These are phyloP conservation scores for Lyophyllum atratum DNA, from an alignment of 768 basidiomycete species.

Conservation along the genomic window DNA sequence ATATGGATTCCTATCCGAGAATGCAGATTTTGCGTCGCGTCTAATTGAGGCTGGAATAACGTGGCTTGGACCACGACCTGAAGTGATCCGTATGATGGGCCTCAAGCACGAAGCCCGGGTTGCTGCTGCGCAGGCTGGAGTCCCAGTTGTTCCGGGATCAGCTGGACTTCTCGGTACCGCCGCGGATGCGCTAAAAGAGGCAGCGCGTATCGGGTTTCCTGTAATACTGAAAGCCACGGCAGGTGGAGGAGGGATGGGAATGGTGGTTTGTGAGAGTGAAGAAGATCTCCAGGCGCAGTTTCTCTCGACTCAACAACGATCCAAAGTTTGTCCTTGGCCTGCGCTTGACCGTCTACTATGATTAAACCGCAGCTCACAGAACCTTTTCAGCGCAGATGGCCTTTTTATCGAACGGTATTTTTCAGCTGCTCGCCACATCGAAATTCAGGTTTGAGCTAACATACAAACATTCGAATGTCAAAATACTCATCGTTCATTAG, in stretches of 20 bases:
- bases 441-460: conserved; percentile 50
- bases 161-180: conserved; percentile 43
- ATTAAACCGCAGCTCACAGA: conserved; percentile 24
- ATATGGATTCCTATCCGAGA: conserved; percentile 69
- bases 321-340: conserved; percentile 38
- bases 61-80: conserved; percentile 58
- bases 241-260: conserved; percentile 72
- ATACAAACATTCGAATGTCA: background rate
- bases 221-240: conserved; percentile 70
- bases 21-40: conserved; percentile 51
- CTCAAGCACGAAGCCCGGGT: conserved; percentile 60
- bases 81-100: conserved; percentile 56
- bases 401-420: conserved; percentile 66
- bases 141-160: conserved; percentile 61
- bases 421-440: conserved; percentile 58
- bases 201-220: conserved; percentile 52
- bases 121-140: conserved; percentile 45
- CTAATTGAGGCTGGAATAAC: conserved; percentile 50
- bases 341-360: background rate
- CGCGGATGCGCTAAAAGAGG: conserved; percentile 42
- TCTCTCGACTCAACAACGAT: conserved; percentile 37
- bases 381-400: conserved; percentile 49
- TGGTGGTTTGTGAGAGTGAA: conserved; percentile 52
- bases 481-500: conserved; percentile 27
- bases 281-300: conserved; percentile 39